These are phyloP conservation scores for Macrolepiota dolichaula DNA, from an alignment of 768 basidiomycete species.

Conservation along the genomic window DNA sequence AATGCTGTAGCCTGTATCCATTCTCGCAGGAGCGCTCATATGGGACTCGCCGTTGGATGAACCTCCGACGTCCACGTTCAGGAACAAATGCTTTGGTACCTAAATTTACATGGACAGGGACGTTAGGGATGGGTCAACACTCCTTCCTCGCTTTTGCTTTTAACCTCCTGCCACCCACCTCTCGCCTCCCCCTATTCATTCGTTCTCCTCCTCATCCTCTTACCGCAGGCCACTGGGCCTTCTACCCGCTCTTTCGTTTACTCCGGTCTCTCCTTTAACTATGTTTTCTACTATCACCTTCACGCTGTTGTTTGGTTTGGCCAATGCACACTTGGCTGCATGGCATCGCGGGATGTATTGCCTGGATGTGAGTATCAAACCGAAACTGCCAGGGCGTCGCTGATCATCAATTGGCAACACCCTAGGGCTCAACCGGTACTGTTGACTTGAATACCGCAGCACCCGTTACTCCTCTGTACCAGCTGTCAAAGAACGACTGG, in stretches of 20 bases:
- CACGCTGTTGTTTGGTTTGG: slow-evolving; percentile 5
- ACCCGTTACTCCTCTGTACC: slow-evolving; percentile 40
- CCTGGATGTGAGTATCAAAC: slow-evolving; percentile 30
- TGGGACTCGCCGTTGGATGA: background rate
- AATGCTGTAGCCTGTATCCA: background rate
- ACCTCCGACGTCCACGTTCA: background rate
- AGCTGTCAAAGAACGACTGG: slow-evolving; percentile 36
- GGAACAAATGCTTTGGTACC: background rate
- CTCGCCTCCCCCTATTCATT: background rate
- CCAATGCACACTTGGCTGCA: slow-evolving; percentile 39
- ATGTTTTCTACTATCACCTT: background rate
- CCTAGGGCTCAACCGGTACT: slow-evolving; percentile 25
- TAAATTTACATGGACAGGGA: background rate
- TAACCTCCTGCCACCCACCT: background rate
- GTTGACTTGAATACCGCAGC: slow-evolving; percentile 35
- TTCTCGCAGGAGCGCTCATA: background rate
- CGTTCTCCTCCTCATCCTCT: background rate
- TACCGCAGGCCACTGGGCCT: background rate
- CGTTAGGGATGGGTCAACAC: background rate
- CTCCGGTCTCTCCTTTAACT: background rate
- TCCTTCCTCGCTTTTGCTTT: background rate
- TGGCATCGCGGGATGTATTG: slow-evolving; percentile 45
- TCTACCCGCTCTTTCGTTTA: background rate
- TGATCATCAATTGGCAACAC: background rate
- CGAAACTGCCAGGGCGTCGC: background rate